Evolutionary conservation across 73 alveolate genomes (phyloP), one percentile per base, ranked within the genome.

Genomic region (Symbiodinium natans): DNA sequence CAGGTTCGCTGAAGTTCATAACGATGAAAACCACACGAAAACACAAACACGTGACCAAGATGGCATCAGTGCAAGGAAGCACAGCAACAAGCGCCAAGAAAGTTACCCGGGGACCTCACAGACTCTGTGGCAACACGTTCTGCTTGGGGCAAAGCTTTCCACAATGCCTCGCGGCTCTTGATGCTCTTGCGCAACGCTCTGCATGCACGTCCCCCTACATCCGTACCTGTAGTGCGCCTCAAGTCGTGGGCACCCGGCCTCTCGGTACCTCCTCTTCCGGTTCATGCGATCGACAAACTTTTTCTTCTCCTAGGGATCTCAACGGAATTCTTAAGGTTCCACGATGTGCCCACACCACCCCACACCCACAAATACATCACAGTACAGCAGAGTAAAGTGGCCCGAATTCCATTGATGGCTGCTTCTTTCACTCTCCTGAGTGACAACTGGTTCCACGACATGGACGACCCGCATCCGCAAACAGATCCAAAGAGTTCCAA

Each of bases 51-150:
- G n/a, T n/a, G n/a, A 46, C 25, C 25, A 29, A 52, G 71, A 52
- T 52, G 71, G 15, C 31, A 29, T 29, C n/a, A 52, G 71, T 15
- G n/a, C 17, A n/a, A n/a, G n/a, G n/a, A n/a, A n/a, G n/a, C 71
- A 11, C 71, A 52, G 56, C 59, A 13, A 13, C 59, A 46, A 52
- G 71, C 29, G n/a, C 23, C 31, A 52, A 52, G n/a, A n/a, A n/a
- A 46, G 38, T 2, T 7, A 27, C 36, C 80, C 36, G 36, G 80
- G 80, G 33, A 29, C 80, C 80, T 6, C 39, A 48, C 94, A 2
- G 82, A 3, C 74, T 86, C 94, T 2, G 71, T 86, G 41, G 83
- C 94, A 19, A 31, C 63, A 3, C 94, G 94, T 83, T 86, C 94
- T 1, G 83, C 56, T 31, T 86, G 52, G 5, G 94, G 94, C 73